phyloP scores from a whole-genome alignment of 192 early-diverging fungal species.

The Spinellus fusiger region DNA sequence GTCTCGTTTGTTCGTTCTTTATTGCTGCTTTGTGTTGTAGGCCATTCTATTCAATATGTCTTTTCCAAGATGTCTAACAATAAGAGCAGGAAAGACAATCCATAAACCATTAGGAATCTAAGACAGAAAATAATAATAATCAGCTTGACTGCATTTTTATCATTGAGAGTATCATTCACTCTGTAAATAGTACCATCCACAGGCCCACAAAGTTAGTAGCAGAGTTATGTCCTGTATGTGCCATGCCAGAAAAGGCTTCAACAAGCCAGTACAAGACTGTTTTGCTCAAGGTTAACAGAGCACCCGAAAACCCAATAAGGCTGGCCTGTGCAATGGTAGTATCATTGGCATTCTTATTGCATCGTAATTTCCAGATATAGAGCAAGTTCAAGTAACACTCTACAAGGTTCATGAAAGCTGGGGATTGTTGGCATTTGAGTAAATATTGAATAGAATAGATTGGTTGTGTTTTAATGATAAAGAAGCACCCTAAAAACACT shows the following conservation, averaged over 20 bases:
- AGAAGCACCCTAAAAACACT: too few relatives aligned
- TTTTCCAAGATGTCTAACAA: constrained; percentile 11
- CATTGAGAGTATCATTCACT: not conserved
- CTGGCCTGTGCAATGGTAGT: constrained; percentile 6
- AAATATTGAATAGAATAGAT: not conserved
- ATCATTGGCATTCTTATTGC: not conserved
- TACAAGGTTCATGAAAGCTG: constrained; percentile 24
- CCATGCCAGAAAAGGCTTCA: constrained; percentile 23
- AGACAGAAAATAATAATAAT: not conserved
- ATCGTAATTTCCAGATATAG: constrained; percentile 8
- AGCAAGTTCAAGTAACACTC: constrained; percentile 21
- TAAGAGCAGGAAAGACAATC: constrained; percentile 24
- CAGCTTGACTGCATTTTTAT: not conserved
- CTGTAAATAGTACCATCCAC: constrained; percentile 17
- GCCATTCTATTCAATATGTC: constrained; percentile 1
- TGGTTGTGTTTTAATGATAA: too few relatives aligned
- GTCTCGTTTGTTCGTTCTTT: too few relatives aligned
- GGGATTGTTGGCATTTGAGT: not conserved
- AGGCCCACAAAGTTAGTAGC: constrained; percentile 4
- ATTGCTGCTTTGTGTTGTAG: not conserved
- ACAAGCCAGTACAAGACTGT: constrained; percentile 29
- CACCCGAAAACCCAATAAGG: constrained; percentile 23
- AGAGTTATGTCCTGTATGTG: constrained; percentile 23
- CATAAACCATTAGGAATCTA: constrained; percentile 31
- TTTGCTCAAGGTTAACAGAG: constrained; percentile 24